Conservation (phyloP, 768 basidiomycete genomes). For the Suillus subaureus region DNA sequence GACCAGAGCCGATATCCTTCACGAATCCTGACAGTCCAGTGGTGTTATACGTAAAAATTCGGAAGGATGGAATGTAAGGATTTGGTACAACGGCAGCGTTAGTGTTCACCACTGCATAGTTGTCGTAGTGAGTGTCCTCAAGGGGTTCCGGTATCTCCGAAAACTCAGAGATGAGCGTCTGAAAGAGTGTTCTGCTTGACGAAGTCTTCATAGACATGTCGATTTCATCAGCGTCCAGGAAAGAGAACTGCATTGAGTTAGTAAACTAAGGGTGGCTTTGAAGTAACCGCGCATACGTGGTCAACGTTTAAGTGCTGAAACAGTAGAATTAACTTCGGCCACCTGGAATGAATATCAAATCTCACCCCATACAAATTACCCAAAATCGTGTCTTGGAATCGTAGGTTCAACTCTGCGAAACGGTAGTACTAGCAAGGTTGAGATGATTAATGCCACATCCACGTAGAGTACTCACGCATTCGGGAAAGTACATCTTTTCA, state of each 20-base stretch:
- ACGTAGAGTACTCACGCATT: slow-evolving; percentile 61
- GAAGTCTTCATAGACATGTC: slow-evolving; percentile 37
- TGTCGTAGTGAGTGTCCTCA: slow-evolving; percentile 55
- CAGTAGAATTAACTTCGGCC: slow-evolving; percentile 14
- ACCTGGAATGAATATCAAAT: slow-evolving; percentile 30
- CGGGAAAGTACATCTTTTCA: slow-evolving; percentile 76
- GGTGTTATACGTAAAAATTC: slow-evolving; percentile 80
- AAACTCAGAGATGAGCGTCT: slow-evolving; percentile 67
- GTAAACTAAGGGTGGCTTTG: background rate
- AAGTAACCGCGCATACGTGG: slow-evolving; percentile 49
- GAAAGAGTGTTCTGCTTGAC: slow-evolving; percentile 19
- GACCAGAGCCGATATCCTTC: slow-evolving; percentile 8
- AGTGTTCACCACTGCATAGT: slow-evolving; percentile 78
- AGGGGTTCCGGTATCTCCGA: slow-evolving; percentile 55
- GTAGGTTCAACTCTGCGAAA: slow-evolving; percentile 69
- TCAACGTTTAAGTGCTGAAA: slow-evolving; percentile 81
- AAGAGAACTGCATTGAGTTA: slow-evolving; percentile 47
- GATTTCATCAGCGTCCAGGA: slow-evolving; percentile 56
- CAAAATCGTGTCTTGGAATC: slow-evolving; percentile 86
- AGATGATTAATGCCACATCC: background rate
- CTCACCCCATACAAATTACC: slow-evolving; percentile 84
- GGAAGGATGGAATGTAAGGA: slow-evolving; percentile 78
- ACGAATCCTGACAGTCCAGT: slow-evolving; percentile 36
- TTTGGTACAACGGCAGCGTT: slow-evolving; percentile 83
- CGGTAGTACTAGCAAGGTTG: slow-evolving; percentile 51